These are phyloP conservation scores for Neoboletus subvelutipes DNA, from an alignment of 768 basidiomycete genomes.

Conservation along the genomic window DNA sequence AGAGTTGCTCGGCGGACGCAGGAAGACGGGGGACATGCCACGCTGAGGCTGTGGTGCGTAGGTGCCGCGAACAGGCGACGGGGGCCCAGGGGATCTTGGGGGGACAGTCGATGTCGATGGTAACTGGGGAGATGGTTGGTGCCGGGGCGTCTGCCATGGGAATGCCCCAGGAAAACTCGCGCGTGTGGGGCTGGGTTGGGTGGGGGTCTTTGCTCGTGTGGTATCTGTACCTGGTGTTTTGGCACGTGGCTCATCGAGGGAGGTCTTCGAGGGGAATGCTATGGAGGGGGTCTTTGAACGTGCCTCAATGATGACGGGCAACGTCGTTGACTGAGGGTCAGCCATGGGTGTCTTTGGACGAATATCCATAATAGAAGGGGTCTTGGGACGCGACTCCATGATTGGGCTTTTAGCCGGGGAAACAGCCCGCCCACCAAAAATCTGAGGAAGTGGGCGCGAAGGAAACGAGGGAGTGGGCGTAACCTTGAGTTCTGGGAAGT, in stretches of 20 bases:
- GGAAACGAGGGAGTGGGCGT: slow-evolving; percentile 14
- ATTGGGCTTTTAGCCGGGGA: slow-evolving; percentile 13
- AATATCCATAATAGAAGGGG: slow-evolving; percentile 14
- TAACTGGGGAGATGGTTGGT: slow-evolving; percentile 34
- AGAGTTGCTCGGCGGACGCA: slow-evolving; percentile 41
- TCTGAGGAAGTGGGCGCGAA: slow-evolving; percentile 24
- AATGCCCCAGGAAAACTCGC: slow-evolving; percentile 15
- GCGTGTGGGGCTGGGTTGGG: slow-evolving; percentile 18
- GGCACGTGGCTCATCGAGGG: slow-evolving; percentile 20
- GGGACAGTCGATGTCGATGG: slow-evolving; percentile 29
- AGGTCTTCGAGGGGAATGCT: slow-evolving; percentile 13
- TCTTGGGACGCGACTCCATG: slow-evolving; percentile 24
- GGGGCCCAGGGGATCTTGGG: slow-evolving; percentile 29
- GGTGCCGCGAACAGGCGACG: slow-evolving; percentile 43
- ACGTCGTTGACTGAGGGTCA: slow-evolving; percentile 16
- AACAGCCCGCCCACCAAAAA: slow-evolving; percentile 7
- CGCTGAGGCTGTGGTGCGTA: slow-evolving; percentile 41
- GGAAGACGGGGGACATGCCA: slow-evolving; percentile 56
- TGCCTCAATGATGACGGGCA: slow-evolving; percentile 9
- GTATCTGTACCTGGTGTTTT: slow-evolving; percentile 21
- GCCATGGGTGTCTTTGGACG: slow-evolving; percentile 20
- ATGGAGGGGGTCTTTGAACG: slow-evolving; percentile 21
- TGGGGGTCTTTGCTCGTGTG: slow-evolving; percentile 15
- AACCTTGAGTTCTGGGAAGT: slow-evolving; percentile 17
- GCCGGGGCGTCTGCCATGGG: slow-evolving; percentile 26